Percentiles rank a stretch among this genome's conserved stretches.
Conservation (phyloP, 2,329 filamentous ascomycete genomes). For the Aspergillus sp. region DNA sequence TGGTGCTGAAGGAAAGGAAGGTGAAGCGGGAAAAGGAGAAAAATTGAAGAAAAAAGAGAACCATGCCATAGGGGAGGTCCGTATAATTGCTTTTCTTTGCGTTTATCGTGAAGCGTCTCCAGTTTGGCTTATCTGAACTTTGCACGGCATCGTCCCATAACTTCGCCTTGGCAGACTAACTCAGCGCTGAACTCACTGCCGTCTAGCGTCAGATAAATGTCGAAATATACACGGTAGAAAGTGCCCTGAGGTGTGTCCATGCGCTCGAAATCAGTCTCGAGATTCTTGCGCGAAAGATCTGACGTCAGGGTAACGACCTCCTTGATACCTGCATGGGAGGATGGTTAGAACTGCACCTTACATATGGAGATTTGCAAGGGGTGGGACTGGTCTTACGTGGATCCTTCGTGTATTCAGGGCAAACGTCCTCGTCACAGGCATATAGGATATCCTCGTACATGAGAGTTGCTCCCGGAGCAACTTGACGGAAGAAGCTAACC, state of each 20-base stretch:
- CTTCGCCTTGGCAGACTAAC: constrained; percentile 97
- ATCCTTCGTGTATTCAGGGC: constrained; percentile 98
- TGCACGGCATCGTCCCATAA: constrained; percentile 95
- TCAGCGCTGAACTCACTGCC: constrained; percentile 98
- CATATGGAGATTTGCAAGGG: not conserved
- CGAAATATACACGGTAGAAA: constrained; percentile 76
- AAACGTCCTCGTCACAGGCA: constrained; percentile 96
- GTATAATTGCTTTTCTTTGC: constrained; percentile 3
- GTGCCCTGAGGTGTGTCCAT: constrained; percentile 99
- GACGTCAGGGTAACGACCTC: constrained; percentile 97
- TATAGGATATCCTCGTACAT: constrained; percentile 99
- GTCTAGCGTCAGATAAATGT: constrained; percentile 85
- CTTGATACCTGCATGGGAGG: constrained; percentile 74
- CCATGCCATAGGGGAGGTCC: not conserved
- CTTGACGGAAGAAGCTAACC: constrained; percentile 97
- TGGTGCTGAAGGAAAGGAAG: not conserved
- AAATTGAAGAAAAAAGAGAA: not conserved
- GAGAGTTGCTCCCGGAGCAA: constrained; percentile 91
- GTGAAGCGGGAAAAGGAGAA: not conserved
- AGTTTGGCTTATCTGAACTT: constrained; percentile 65
- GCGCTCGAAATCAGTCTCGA: constrained; percentile 98
- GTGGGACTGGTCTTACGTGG: constrained; percentile 70
- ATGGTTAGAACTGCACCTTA: not conserved
- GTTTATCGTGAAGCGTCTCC: not conserved
- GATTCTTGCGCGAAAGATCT: constrained; percentile 93